phyloP scores from a whole-genome alignment of 164 flowering plant species.

The Platanus orientalis region DNA sequence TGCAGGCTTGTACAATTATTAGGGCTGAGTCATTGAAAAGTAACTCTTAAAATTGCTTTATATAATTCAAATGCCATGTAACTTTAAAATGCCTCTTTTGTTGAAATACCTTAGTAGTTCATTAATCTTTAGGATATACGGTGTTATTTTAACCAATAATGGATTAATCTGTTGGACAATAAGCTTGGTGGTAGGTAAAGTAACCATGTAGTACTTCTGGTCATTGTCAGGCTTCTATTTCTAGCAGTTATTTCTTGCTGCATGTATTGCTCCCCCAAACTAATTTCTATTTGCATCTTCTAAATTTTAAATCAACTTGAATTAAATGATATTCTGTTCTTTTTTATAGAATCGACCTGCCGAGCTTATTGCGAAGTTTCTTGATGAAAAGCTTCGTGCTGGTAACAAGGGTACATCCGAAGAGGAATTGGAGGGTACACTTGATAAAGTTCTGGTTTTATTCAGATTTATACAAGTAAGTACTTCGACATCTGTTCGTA shows the following conservation, averaged over 20 bases:
- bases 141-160: neutral
- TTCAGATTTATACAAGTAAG: constrained; percentile 96
- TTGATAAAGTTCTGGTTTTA: constrained; percentile 89
- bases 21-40: too few species aligned
- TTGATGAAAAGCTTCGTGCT: constrained; percentile 99
- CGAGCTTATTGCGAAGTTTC: constrained; percentile 94
- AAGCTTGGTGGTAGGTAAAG: neutral
- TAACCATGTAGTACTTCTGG: neutral
- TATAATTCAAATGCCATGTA: too few species aligned
- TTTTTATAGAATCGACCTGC: constrained; percentile 89
- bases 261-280: neutral
- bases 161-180: neutral
- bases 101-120: too few species aligned
- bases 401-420: constrained; percentile 98
- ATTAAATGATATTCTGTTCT: constrained; percentile 7
- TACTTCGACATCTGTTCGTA: neutral
- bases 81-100: too few species aligned
- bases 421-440: constrained; percentile 94
- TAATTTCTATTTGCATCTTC: neutral
- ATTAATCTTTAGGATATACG: too few species aligned
- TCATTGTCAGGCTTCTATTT: neutral
- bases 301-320: neutral
- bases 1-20: too few species aligned
- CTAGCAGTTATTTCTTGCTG: neutral
- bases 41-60: too few species aligned